Conservation (phyloP, 1,139 yeast genomes). For the Blastobotrys elegans region DNA sequence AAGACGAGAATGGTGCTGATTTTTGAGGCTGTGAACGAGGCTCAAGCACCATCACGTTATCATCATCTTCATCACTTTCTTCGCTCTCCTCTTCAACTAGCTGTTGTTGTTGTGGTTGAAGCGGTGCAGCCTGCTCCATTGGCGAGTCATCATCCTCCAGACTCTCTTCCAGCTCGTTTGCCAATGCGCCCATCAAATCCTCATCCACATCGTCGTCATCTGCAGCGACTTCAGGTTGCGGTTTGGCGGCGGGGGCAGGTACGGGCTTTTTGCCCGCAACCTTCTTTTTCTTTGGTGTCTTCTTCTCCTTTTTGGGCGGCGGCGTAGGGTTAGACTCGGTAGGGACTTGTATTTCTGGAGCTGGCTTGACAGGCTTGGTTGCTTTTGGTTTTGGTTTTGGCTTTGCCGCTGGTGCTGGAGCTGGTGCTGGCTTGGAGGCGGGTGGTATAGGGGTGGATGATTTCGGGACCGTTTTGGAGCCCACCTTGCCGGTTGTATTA, state of each 20-base stretch:
- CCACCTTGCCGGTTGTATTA: no score
- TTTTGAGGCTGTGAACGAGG: slow-evolving; percentile 2
- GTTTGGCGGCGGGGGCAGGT: neutral
- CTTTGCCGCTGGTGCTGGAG: neutral
- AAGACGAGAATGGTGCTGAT: neutral
- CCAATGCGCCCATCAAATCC: slow-evolving; percentile 30
- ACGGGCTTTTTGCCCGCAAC: slow-evolving; percentile 2
- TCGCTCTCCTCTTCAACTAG: slow-evolving; percentile 16
- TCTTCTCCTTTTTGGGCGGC: neutral
- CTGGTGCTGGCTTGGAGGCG: neutral
- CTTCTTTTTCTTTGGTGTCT: neutral
- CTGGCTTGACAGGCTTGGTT: neutral
- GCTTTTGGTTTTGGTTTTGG: neutral
- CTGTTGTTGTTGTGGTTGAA: neutral
- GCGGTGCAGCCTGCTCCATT: neutral
- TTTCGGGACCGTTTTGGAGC: slow-evolving; percentile 1
- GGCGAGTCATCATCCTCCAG: slow-evolving; percentile 22
- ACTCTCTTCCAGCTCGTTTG: slow-evolving; percentile 27
- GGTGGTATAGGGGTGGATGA: neutral
- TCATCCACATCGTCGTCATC: slow-evolving; percentile 31
- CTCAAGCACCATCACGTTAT: slow-evolving; percentile 14
- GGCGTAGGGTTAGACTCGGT: neutral
- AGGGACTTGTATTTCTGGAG: neutral
- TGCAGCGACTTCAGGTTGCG: slow-evolving; percentile 21
- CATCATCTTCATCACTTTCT: slow-evolving; percentile 20